Evolutionary conservation across 179 eudicot genomes (phyloP), one percentile per base, ranked within the genome.

Genomic region (Drosera spatulata): DNA sequence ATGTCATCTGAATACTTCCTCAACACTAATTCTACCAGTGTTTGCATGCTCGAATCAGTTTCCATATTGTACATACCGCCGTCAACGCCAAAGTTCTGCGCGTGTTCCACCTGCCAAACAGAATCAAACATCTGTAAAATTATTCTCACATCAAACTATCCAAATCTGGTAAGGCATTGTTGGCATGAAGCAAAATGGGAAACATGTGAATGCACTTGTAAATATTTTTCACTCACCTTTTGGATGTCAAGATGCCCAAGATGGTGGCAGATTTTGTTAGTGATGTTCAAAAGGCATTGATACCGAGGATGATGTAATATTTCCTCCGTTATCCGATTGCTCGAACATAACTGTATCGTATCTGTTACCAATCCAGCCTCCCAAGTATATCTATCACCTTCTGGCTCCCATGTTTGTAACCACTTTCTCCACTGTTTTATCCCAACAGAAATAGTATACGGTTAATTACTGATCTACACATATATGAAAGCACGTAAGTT

Each of bases 401-500:
- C 80, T 39, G 65, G 69, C 73, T 69, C 78, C 94, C 84, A 83
- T 50, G 60, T 74, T 61, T 67, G 60, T 61, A 87, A 61, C 97
- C 97, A 91, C 59, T 66, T 75, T 40, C 60, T 74, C 94, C 96
- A 87, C 97, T 91, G 58, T 10, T 61, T 7, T 9, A 42, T 0
- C 39, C 41, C 38, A 33, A 42, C 3, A 44, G 39, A 37, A 39
- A 3, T 14, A 2, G n/a, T 22, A 47, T 42, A 3, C 39, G 56
- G 8, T 7, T 2, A 53, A 14, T 6, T 4, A 6, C 10, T 15
- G 5, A 38, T 0, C 5, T 53, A 15, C 5, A 53, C 7, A 4
- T 39, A 14, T 5, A 5, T 5, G 14, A 11, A 51, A 51, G 13
- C 1, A 11, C 55, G 55, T 3, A 9, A 5, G 7, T 9, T 4